Base-by-base conservation (phyloP, 257 asterid species). In the Solanum microdontum region DNA sequence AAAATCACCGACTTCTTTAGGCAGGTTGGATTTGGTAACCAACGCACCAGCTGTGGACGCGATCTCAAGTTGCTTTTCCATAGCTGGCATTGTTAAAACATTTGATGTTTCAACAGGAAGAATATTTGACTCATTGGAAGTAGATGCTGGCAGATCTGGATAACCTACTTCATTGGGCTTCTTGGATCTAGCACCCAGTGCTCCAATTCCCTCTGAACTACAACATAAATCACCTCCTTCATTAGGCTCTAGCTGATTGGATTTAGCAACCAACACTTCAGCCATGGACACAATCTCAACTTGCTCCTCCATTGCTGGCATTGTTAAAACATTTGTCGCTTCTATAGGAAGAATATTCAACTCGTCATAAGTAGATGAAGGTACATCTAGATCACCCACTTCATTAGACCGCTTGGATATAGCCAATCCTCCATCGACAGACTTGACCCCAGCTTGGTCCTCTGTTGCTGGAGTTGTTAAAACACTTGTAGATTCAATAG, bases 161-260 rank as follows among this genome's bases (percentile, higher is more conserved):
- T 83, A 58, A 75, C 73, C 87, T 40, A 86, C 83, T 36, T 79
- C 89, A 90, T 86, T 86, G 51, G 86, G 85, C 88, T 82, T 90
- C 87, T 86, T 89, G 72, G 58, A 88, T 33, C 77, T 82, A 70
- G 84, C n/a, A 68, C 74, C 75, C 32, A 12, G 37, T 84, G 32
- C 43, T 64, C 68, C 86, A 62, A 82, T 88, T 12, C 69, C 88
- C 77, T 34, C 66, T 33, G 76, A 64, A 64, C 43, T 64, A 62
- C 51, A 24, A 58, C 48, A 70, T 1, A 66, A 36, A 83, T 75
- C 68, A 82, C 77, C 86, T 39, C 87, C 77, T 58, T 77, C 89
- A 90, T 87, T 87, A 68, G 85, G 86, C 55, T 11, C 82, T 74
- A 74, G 51, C 88, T 84, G 91, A 88, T 85, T 89, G 55, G 55